phyloP scores from a whole-genome alignment of 2,329 filamentous ascomycete species.

The Ophiosphaerella narmari region DNA sequence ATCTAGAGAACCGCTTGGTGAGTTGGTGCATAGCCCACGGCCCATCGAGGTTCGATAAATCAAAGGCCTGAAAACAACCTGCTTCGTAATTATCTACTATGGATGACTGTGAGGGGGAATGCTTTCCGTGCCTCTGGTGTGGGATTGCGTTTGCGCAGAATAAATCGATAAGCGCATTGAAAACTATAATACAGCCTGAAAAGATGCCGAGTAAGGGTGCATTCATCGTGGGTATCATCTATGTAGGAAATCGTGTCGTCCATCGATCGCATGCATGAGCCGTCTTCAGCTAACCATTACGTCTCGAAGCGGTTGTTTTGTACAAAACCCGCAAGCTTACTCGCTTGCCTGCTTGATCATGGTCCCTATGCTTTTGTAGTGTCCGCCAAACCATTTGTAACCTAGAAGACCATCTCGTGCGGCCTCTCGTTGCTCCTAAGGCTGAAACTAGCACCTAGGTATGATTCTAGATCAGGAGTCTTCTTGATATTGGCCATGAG shows the following conservation, averaged over 20 bases:
- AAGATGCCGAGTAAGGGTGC: not conserved
- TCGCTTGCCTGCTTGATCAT: not conserved
- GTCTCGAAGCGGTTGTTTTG: too few species aligned
- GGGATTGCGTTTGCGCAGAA: not conserved
- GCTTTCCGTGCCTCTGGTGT: not conserved
- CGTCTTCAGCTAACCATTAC: too few species aligned
- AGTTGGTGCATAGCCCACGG: too few species aligned
- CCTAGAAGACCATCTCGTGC: constrained; percentile 97
- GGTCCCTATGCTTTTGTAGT: not conserved
- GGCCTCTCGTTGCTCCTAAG: constrained; percentile 98
- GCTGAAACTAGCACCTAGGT: constrained; percentile 94
- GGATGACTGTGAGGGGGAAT: too few species aligned
- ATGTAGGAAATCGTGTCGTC: constrained; percentile 4
- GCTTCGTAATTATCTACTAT: too few species aligned
- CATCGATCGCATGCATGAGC: not conserved
- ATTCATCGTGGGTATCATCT: constrained; percentile 8
- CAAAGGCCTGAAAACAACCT: too few species aligned
- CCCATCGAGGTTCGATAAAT: too few species aligned
- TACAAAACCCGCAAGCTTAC: too few species aligned
- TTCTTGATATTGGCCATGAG: constrained; percentile 95
- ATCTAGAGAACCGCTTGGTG: too few species aligned
- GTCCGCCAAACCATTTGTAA: not conserved
- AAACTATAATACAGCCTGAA: too few species aligned
- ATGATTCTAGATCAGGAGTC: constrained; percentile 87
- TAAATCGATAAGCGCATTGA: not conserved